Base-by-base conservation (phyloP, 495 filamentous ascomycete species). In the Aspergillus nidulans region DNA sequence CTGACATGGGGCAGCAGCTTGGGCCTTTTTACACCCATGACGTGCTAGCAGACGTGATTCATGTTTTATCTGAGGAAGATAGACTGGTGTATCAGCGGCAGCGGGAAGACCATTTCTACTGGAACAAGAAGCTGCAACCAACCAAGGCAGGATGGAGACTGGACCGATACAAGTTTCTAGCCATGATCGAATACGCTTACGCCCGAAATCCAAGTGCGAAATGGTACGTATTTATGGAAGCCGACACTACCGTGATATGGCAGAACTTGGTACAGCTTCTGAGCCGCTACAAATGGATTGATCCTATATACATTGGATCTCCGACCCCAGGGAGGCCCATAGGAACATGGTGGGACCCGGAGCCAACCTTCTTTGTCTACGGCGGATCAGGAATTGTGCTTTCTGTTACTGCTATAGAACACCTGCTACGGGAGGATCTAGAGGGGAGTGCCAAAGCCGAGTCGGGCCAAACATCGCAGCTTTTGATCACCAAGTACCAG, bases 161-260 rank as follows among this genome's bases (percentile, higher is more conserved):
- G 21, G 83, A 87, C 64, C 82, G 82, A 53, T 85, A 80, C 71
- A 87, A 86, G 68, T 85, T 85, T 56, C 62, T 87, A 20, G 77
- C 81, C 15, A 81, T 82, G 70, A 73, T 85, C 38, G 78, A 82
- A 55, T 65, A 78, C 41, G 77, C 81, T 13, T 81, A 77, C 69
- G 66, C 70, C 36, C 67, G 73, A 70, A 73, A 75, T 21, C 81
- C 80, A 20, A 65, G 71, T 2, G 74, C 70, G 18, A 73, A 80
- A 41, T 87, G 82, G 81, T 87, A 80, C 58, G 75, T 85, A 26
- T 86, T 86, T 57, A 73, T 83, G 45, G 83, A 86, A 57, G 77
- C 78, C 6, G 83, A 87, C 63, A 85, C 83, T 1, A 86, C 84
- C 57, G 59, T 82, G 28, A 69, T 84, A n/a, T 85, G 82, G 82